Base-by-base conservation (phyloP, 352 stramenopile genomes). In the Thalassiosira gravida region DNA sequence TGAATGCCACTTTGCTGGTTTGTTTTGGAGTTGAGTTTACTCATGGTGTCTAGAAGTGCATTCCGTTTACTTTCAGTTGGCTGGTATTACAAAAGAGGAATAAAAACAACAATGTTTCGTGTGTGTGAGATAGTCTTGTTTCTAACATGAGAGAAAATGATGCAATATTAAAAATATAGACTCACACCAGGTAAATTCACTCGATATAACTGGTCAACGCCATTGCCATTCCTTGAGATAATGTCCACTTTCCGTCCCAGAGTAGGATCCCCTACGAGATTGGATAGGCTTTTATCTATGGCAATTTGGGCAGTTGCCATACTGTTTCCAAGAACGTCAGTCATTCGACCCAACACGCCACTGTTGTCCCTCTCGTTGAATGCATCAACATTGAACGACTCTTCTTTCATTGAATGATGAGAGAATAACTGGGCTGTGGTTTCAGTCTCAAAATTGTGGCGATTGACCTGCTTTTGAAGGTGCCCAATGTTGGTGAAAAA, bases 331-430 rank as follows among this genome's bases (percentile, higher is more conserved):
- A 87, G 42, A 39, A 81, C 65, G 53, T 87, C 80, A 30, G 25
- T 53, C 57, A 87, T 73, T 18, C 80, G 47, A 14, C 80, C 80
- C 18, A 87, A 35, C 32, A 87, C 49, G 14, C 79, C 79, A 47
- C 63, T 75, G 27, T 64, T 44, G 22, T 66, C 58, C 35, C 58
- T 69, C 8, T 80, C 49, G 18, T 78, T 62, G 50, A 84, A 88
- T 1, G 81, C 77, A 80, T 88, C 81, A 30, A 88, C 77, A 22
- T 77, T 70, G 29, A 78, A 72, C 11, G 56, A 69, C 37, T 88
- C 81, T 18, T 78, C 66, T 61, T 62, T 75, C 81, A 86, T 85
- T 27, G 67, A 70, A 39, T 82, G 53, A 68, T 93, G 88, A 20
- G 57, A 66, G 56, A 77, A 85, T 1, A 87, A 47, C 20, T 85